Evolutionary conservation across 1,139 yeast genomes (phyloP).

Genomic region (Meyerozyma guilliermondii): DNA sequence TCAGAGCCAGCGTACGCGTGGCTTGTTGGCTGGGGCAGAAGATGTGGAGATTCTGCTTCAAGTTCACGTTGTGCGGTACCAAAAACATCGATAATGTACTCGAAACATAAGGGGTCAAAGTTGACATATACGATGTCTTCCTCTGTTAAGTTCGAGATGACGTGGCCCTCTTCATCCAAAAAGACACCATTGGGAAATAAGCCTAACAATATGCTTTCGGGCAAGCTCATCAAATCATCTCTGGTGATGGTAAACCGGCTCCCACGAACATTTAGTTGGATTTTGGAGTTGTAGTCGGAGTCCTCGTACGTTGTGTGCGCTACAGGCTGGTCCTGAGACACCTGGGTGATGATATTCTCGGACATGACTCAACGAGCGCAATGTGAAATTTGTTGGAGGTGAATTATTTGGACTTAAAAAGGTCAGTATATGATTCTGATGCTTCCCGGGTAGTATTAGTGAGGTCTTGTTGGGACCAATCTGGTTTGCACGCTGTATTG

Average conservation of each 20-base stretch:
- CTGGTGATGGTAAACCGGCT: slow-evolving; percentile 64
- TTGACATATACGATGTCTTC: slow-evolving; percentile 75
- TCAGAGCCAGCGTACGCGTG: not conserved
- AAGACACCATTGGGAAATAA: slow-evolving; percentile 88
- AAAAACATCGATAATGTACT: slow-evolving; percentile 70
- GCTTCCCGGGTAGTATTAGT: not conserved
- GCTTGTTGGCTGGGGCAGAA: slow-evolving; percentile 9
- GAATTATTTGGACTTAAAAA: not conserved
- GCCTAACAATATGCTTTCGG: slow-evolving; percentile 84
- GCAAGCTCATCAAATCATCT: slow-evolving; percentile 85
- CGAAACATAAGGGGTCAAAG: slow-evolving; percentile 82
- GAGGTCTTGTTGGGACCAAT: no score
- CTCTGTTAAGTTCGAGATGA: slow-evolving; percentile 71
- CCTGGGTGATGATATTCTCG: slow-evolving; percentile 60
- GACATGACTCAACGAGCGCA: slow-evolving; percentile 18
- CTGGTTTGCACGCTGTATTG: not conserved
- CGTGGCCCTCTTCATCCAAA: slow-evolving; percentile 67
- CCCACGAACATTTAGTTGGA: slow-evolving; percentile 65
- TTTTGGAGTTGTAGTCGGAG: slow-evolving; percentile 57
- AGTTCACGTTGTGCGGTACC: slow-evolving; percentile 41
- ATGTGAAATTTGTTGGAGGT: no score
- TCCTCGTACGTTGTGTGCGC: slow-evolving; percentile 19
- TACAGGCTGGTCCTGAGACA: slow-evolving; percentile 35
- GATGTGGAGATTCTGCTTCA: slow-evolving; percentile 10
- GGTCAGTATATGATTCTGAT: not conserved